A percentile compares a stretch with the other conserved stretches of the same genome.
Evolutionary conservation across 1,284 basidiomycete species (phyloP).

Genomic region (Peniophora sp.): DNA sequence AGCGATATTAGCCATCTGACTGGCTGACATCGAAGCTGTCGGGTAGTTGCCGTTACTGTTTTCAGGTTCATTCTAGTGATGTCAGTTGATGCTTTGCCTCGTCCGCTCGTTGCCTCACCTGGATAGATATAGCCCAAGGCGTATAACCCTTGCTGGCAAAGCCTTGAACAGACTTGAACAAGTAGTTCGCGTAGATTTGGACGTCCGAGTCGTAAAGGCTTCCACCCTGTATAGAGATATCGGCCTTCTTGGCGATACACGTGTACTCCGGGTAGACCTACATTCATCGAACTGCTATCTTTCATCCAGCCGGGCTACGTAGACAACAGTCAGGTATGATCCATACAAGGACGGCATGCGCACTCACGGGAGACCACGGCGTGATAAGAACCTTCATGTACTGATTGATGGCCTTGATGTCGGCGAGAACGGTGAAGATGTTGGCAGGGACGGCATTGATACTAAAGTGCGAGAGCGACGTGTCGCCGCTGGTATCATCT

Average conservation of each 20-base stretch:
- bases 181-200: slow-evolving; percentile 32
- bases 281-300: slow-evolving; percentile 32
- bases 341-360: neutral
- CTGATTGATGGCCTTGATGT: slow-evolving; percentile 37
- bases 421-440: slow-evolving; percentile 35
- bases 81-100: neutral
- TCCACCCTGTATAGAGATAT: slow-evolving; percentile 15
- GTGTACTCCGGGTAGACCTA: no score
- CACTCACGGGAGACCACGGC: slow-evolving; percentile 42
- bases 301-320: slow-evolving; percentile 49
- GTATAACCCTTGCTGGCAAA: slow-evolving; percentile 34
- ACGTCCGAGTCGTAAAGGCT: slow-evolving; percentile 17
- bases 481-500: slow-evolving; percentile 36
- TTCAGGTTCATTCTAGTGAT: slow-evolving; percentile 40
- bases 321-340: neutral
- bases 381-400: slow-evolving; percentile 34
- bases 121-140: slow-evolving; percentile 36
- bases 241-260: no score
- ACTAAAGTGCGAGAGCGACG: slow-evolving; percentile 31
- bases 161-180: slow-evolving; percentile 31
- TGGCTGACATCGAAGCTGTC: slow-evolving; percentile 29
- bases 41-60: slow-evolving; percentile 39
- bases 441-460: slow-evolving; percentile 36
- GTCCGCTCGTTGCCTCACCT: slow-evolving; percentile 20
- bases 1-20: slow-evolving; percentile 34